Percentiles rank a stretch among this genome's conserved stretches.
phyloP scores from a whole-genome alignment of 768 basidiomycete genomes.

The Panaeolus papilionaceus region DNA sequence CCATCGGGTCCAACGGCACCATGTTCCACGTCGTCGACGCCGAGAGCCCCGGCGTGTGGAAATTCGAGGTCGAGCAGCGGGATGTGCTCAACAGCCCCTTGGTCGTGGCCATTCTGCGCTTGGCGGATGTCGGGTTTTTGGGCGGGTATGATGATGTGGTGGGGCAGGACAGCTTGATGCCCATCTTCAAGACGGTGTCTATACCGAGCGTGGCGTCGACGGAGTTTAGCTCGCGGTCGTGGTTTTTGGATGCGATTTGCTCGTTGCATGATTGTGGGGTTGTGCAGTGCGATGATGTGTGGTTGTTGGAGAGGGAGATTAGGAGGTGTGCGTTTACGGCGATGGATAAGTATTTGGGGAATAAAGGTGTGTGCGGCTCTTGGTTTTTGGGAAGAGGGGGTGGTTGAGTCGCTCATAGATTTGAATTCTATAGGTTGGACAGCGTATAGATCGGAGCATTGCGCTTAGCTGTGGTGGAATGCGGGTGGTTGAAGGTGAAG shows the following conservation, averaged over 20 bases:
- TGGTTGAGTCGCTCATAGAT: neutral
- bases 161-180: constrained; percentile 44
- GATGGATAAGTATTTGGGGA: constrained; percentile 55
- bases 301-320: constrained; percentile 54
- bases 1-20: constrained; percentile 50
- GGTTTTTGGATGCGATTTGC: constrained; percentile 54
- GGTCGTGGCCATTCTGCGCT: constrained; percentile 50
- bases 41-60: constrained; percentile 42
- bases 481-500: too few species aligned
- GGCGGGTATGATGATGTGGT: constrained; percentile 51
- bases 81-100: constrained; percentile 47
- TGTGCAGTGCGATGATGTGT: constrained; percentile 53
- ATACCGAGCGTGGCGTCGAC: constrained; percentile 39
- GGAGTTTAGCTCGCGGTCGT: constrained; percentile 53
- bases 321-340: constrained; percentile 51
- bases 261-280: constrained; percentile 56
- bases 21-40: constrained; percentile 49
- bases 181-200: constrained; percentile 51
- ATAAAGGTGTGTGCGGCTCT: constrained; percentile 40
- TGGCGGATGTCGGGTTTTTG: constrained; percentile 48
- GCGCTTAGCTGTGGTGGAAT: constrained; percentile 24
- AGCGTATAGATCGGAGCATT: constrained; percentile 37
- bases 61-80: constrained; percentile 42
- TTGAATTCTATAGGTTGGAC: constrained; percentile 36
- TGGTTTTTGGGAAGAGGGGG: neutral